These are phyloP conservation scores for Epichloe gansuensis DNA, from an alignment of 2,329 filamentous ascomycete genomes.

Conservation along the genomic window DNA sequence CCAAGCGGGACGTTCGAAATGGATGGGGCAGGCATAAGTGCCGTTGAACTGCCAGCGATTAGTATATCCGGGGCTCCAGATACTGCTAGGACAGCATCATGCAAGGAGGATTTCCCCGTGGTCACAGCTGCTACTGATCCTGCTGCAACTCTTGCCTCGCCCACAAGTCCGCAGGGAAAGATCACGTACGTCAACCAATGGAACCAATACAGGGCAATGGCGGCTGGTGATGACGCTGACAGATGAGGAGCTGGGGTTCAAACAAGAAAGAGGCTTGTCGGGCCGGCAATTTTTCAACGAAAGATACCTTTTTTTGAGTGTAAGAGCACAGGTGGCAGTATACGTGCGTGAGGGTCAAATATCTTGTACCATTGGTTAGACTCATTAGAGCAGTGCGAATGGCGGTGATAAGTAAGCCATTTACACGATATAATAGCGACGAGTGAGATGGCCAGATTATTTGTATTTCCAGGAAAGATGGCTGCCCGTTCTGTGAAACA, in stretches of 20 bases:
- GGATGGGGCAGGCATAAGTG: constrained; percentile 20
- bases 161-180: constrained; percentile 16
- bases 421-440: too few species aligned
- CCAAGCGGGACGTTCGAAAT: constrained; percentile 23
- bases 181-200: constrained; percentile 24
- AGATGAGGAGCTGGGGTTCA: neutral
- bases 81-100: neutral
- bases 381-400: too few species aligned
- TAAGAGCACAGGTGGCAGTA: too few species aligned
- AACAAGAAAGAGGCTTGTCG: neutral
- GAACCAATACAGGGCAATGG: constrained; percentile 17
- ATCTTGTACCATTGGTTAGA: too few species aligned
- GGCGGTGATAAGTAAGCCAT: too few species aligned
- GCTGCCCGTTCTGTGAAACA: too few species aligned
- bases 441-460: too few species aligned
- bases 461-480: too few species aligned
- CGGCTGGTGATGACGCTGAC: neutral
- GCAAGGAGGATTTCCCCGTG: constrained; percentile 1
- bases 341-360: too few species aligned
- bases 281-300: too few species aligned
- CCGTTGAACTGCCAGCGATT: constrained; percentile 22
- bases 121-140: constrained; percentile 15
- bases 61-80: constrained; percentile 5
- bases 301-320: too few species aligned
- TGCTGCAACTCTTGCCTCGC: constrained; percentile 21